These are phyloP conservation scores for Pseudogymnoascus sp. DNA, from an alignment of 2,329 filamentous ascomycete species.

Conservation along the genomic window DNA sequence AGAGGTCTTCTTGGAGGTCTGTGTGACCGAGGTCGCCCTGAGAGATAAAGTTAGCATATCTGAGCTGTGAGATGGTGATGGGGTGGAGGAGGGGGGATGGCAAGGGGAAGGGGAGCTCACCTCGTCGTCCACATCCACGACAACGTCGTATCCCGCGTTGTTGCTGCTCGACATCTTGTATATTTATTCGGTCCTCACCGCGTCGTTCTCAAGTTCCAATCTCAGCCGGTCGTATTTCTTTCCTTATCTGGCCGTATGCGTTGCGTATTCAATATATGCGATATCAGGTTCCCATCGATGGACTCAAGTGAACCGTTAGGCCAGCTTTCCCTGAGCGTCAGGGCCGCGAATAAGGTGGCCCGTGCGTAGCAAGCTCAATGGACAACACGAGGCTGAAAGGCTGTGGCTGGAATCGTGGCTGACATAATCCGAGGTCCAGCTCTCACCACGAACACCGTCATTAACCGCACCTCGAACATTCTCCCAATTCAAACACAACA, in stretches of 20 bases:
- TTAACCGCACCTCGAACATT: background rate
- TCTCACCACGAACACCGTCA: background rate
- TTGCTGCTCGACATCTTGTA: constrained; percentile 7
- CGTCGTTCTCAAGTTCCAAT: background rate
- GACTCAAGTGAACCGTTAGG: background rate
- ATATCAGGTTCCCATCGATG: background rate
- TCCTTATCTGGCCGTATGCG: background rate
- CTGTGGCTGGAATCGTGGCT: background rate
- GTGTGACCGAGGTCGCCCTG: constrained; percentile 97
- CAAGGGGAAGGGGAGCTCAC: constrained; percentile 39
- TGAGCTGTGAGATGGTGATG: background rate
- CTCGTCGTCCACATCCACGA: constrained; percentile 95
- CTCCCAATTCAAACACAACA: background rate
- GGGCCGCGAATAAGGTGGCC: background rate
- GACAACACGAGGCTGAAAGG: constrained; percentile 6
- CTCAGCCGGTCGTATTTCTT: background rate
- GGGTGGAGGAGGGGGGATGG: constrained; percentile 5
- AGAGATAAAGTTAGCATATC: constrained; percentile 15
- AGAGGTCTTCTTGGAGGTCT: constrained; percentile 95
- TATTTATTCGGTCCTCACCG: background rate
- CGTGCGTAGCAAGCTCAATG: background rate
- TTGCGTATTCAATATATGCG: background rate
- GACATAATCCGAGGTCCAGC: constrained; percentile 1
- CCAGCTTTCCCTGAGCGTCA: background rate
- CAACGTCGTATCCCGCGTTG: constrained; percentile 85